Conservation (phyloP, 306 rosid genomes). For the Citrullus colocynthis region DNA sequence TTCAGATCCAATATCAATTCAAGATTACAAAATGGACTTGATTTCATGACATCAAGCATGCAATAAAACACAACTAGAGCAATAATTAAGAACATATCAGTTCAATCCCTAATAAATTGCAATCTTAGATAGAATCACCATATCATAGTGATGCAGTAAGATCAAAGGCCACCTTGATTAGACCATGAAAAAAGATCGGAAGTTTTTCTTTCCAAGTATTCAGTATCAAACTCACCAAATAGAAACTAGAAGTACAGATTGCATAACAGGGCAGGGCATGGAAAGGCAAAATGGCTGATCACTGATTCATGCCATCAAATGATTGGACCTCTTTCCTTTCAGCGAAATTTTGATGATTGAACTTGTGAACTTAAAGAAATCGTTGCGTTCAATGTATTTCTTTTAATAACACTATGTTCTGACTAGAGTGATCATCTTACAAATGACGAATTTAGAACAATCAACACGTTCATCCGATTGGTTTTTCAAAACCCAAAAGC, state of each 20-base stretch:
- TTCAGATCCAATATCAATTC: neutral
- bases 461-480: no score
- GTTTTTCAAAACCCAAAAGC: no score
- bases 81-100: neutral
- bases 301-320: neutral
- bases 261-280: neutral
- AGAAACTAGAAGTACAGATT: neutral
- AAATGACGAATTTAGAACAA: neutral
- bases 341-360: neutral
- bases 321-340: neutral
- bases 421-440: neutral
- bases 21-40: neutral
- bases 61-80: neutral
- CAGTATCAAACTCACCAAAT: neutral
- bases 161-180: neutral
- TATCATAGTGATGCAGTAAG: neutral
- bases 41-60: neutral
- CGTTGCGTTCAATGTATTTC: neutral
- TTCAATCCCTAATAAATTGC: neutral
- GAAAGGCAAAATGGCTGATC: neutral
- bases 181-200: neutral
- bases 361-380: neutral
- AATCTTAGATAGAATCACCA: neutral
- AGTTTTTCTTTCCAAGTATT: neutral
- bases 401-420: neutral